Conservation (phyloP, 2,329 filamentous ascomycete genomes). For the Cercospora brassicicola region DNA sequence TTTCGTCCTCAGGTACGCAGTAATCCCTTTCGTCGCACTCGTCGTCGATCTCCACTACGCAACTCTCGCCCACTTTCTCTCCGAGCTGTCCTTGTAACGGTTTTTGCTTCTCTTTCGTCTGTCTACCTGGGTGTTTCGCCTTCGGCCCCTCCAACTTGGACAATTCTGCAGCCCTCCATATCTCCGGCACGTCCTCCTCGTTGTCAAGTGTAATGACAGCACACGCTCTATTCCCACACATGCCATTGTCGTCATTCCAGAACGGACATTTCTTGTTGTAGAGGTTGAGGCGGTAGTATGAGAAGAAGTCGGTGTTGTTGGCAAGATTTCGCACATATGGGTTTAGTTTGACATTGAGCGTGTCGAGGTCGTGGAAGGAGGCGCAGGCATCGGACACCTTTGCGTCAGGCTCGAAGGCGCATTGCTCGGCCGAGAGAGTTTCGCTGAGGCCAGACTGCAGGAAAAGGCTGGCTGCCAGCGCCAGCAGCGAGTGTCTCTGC, state of each 20-base stretch:
- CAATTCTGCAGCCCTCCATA: conserved; percentile 89
- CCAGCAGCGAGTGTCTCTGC: conserved; percentile 2
- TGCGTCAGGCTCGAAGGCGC: conserved; percentile 71
- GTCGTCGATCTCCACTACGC: conserved; percentile 95
- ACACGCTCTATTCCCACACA: conserved; percentile 96
- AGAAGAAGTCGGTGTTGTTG: conserved; percentile 91
- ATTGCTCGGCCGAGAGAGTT: not conserved
- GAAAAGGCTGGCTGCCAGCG: conserved; percentile 27
- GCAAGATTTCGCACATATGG: conserved; percentile 79
- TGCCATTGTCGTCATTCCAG: conserved; percentile 87
- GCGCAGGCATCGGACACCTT: conserved; percentile 94
- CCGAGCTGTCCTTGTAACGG: conserved; percentile 82
- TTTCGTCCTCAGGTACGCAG: conserved; percentile 93
- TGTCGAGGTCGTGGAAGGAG: conserved; percentile 86
- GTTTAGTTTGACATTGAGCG: conserved; percentile 73
- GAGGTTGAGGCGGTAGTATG: conserved; percentile 91
- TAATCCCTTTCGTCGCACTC: conserved; percentile 97
- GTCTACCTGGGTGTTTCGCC: conserved; percentile 80
- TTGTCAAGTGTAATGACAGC: conserved; percentile 93
- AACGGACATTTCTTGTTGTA: conserved; percentile 95
- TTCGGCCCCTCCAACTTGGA: conserved; percentile 89
- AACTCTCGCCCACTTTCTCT: conserved; percentile 87
- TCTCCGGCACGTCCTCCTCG: conserved; percentile 85
- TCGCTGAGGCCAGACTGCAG: conserved; percentile 50
- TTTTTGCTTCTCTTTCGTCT: conserved; percentile 68